These are phyloP conservation scores for Monosporascus cannonballus DNA, from an alignment of 2,329 filamentous ascomycete genomes.

Conservation along the genomic window DNA sequence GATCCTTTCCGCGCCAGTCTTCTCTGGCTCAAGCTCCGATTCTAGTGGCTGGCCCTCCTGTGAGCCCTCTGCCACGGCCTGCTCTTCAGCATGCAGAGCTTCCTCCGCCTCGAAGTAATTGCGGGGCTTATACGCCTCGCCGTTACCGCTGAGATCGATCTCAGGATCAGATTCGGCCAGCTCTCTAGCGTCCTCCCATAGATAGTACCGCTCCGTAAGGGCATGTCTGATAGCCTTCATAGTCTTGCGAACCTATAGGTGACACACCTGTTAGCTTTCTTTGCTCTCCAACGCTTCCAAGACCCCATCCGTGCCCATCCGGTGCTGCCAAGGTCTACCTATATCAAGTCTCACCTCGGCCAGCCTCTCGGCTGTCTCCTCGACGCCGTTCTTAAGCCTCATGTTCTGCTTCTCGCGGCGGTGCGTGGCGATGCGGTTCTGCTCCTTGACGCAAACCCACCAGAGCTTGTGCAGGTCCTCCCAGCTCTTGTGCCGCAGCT, in stretches of 20 bases:
- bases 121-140: slow-evolving; percentile 43
- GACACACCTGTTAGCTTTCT: slow-evolving; percentile 6
- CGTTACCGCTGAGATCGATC: slow-evolving; percentile 50
- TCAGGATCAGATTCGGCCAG: slow-evolving; percentile 62
- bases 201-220: slow-evolving; percentile 81
- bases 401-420: slow-evolving; percentile 60
- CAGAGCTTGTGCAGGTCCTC: slow-evolving; percentile 87
- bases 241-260: slow-evolving; percentile 62
- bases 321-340: background rate
- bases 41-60: slow-evolving; percentile 6
- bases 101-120: slow-evolving; percentile 30
- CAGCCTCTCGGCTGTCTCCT: slow-evolving; percentile 59
- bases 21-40: slow-evolving; percentile 2
- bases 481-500: slow-evolving; percentile 86
- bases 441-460: slow-evolving; percentile 90
- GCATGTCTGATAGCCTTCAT: slow-evolving; percentile 79
- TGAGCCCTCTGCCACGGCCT: background rate
- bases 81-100: slow-evolving; percentile 6
- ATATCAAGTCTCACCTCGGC: slow-evolving; percentile 47
- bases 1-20: slow-evolving; percentile 9
- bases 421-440: slow-evolving; percentile 82
- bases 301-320: no score
- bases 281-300: background rate
- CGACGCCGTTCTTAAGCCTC: slow-evolving; percentile 66
- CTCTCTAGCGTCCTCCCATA: slow-evolving; percentile 71